Percentiles rank a stretch among this genome's conserved stretches.
These are phyloP conservation scores for Tolypocladium tropicale DNA, from an alignment of 2,329 filamentous ascomycete genomes.

Conservation along the genomic window DNA sequence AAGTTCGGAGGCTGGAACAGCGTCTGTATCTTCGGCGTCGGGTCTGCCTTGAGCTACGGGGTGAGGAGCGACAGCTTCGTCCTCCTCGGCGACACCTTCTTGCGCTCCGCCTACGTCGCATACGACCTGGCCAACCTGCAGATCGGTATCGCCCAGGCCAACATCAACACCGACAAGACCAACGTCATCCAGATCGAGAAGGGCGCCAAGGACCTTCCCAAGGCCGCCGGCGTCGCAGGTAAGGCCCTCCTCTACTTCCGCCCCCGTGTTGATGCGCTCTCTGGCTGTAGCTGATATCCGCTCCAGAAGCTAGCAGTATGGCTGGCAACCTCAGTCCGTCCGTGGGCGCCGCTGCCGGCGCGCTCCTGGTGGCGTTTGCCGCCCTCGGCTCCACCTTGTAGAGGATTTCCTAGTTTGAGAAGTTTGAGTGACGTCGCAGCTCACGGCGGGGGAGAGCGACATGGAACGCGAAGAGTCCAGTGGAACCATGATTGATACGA, in stretches of 20 bases:
- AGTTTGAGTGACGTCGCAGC: background rate
- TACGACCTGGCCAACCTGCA: slow-evolving; percentile 41
- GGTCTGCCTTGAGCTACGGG: slow-evolving; percentile 26
- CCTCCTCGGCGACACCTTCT: slow-evolving; percentile 48
- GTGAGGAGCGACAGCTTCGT: slow-evolving; percentile 19
- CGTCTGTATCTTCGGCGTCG: slow-evolving; percentile 46
- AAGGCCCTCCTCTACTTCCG: slow-evolving; percentile 5
- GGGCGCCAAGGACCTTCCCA: slow-evolving; percentile 27
- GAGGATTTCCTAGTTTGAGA: background rate
- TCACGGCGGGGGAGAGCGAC: no score
- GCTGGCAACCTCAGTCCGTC: slow-evolving; percentile 10
- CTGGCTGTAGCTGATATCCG: background rate
- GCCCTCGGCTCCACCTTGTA: slow-evolving; percentile 3
- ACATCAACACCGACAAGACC: slow-evolving; percentile 32
- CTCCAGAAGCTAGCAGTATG: slow-evolving; percentile 7
- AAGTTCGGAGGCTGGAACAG: slow-evolving; percentile 26
- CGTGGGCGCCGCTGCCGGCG: slow-evolving; percentile 2
- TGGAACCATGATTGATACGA: background rate
- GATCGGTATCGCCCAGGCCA: slow-evolving; percentile 42
- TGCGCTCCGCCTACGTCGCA: slow-evolving; percentile 47
- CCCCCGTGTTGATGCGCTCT: no score
- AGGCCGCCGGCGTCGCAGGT: slow-evolving; percentile 31
- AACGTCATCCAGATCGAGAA: slow-evolving; percentile 35
- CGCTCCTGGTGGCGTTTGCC: slow-evolving; percentile 10
- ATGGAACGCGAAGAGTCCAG: background rate